Evolutionary conservation across 2,329 filamentous ascomycete species (phyloP), one percentile per base, ranked within the genome.

Genomic region (Ampelomyces quisqualis): DNA sequence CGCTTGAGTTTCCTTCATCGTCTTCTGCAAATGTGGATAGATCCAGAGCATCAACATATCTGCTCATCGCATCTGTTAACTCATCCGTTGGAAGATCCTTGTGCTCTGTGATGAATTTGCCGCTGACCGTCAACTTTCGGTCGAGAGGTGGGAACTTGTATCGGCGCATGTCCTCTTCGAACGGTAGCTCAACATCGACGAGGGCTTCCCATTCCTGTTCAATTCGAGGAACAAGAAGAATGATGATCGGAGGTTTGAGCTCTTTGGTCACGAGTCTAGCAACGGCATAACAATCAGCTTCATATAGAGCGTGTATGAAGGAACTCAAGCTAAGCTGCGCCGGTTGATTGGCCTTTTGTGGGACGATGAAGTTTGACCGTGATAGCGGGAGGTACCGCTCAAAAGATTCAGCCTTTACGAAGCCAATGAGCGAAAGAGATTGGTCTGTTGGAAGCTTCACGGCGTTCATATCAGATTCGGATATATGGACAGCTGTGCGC

Each of bases 1-100:
- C 88, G 1, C 71, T 64, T 1, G 72, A 69, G 7, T 80, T 67
- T 9, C 63, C 88, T 29, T 90, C 79, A 31, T 93, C 87, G 56
- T 95, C 85, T 31, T 75, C 78, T 7, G 77, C 85, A 57, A 85
- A 82, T 0, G 68, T 76, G 1, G 85, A 85, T 2, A 98, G 73
- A 58, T 96, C 90, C 91, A 98, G 95, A 6, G 81, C 82, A 64
- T 97, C 89, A 6, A 98, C 89, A 55, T 91, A 97, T 49, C 88
- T 82, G 64, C 84, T 85, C 90, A 98, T 97, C 1, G 89, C 85
- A 34, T 84, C 73, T 38, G 81, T 77, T 17, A 98, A 76, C 21
- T 87, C 81, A 2, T 86, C 77, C 7, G 75, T 84, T 0, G 93
- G 93, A 2, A 98, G 74, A 45, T 94, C 84, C 23, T 88, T 85